Evolutionary conservation across 805 yeast genomes (phyloP), one percentile per base, ranked within the genome.

Genomic region (Yamadazyma laniorum): DNA sequence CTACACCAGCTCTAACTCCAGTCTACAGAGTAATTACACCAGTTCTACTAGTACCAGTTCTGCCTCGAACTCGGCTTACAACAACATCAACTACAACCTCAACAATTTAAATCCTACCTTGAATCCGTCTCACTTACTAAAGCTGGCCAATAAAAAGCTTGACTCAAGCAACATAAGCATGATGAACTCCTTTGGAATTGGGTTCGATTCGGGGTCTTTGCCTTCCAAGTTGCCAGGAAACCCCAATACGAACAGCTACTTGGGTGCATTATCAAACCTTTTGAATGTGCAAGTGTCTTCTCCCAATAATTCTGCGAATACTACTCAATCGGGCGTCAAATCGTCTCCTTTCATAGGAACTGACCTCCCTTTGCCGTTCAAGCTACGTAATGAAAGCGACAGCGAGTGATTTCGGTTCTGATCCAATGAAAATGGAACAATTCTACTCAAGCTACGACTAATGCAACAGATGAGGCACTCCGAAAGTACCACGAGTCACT

Each of bases 61-160:
- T 5, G 26, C 25, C 6, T 26, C 39, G n/a, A 35, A 22, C 34
- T 15, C 34, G n/a, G n/a, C 8, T 9, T 18, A 18, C 6, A 32
- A 32, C 21, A n/a, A n/a, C n/a, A n/a, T 5, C 22, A 17, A 30
- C 13, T 18, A 8, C 35, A 33, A 16, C 25, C 13, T 29, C 32
- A 29, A 29, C 8, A 15, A 11, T 6, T 16, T 5, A 7, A 18
- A 19, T 35, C 34, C 29, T 11, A 58, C 64, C 4, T 39, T 59
- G 18, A 59, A 57, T 37, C 63, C 64, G 11, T 53, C 61, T 3
- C 51, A 55, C 34, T 40, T 57, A 18, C 39, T 55, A 27, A 56
- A 55, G 28, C 44, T 50, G 3, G 27, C 15, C 23, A 35, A 35
- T 9, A 29, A 21, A 21, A 21, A 9, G 9, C 23, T 21, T 6